Evolutionary conservation across 371 early-diverging fungal genomes (phyloP).

Genomic region (Lichtheimia hyalospora): DNA sequence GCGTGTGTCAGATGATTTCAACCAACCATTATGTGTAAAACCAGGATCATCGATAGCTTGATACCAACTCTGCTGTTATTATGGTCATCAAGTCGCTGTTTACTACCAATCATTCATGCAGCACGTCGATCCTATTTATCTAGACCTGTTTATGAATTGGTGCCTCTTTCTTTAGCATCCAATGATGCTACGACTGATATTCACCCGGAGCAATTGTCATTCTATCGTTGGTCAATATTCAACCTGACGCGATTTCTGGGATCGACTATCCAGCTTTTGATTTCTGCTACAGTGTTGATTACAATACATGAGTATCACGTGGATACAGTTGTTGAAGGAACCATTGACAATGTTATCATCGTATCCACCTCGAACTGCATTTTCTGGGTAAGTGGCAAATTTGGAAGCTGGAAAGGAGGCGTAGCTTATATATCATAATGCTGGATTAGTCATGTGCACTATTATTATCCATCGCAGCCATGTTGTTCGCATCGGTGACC

Average conservation of each 20-base stretch:
- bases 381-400: not conserved
- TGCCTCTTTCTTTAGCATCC: too few relatives aligned
- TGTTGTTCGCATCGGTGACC: constrained; percentile 11
- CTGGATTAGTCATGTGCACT: constrained; percentile 20
- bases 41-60: not conserved
- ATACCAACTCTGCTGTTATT: not conserved
- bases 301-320: too few relatives aligned
- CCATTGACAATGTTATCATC: not conserved
- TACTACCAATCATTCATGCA: not conserved
- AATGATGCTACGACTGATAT: too few relatives aligned
- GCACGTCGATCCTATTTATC: not conserved
- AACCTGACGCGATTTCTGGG: constrained; percentile 6
- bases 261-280: too few relatives aligned
- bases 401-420: not conserved
- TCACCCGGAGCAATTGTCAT: not conserved
- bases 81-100: not conserved
- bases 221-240: constrained; percentile 8
- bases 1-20: not conserved
- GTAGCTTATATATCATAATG: not conserved
- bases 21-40: not conserved
- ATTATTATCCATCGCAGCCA: constrained; percentile 17
- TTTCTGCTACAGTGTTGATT: too few relatives aligned
- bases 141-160: not conserved
- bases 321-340: too few relatives aligned
- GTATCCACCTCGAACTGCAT: not conserved